phyloP scores from a whole-genome alignment of 2,329 filamentous ascomycete species.

The Aspergillus terreus region DNA sequence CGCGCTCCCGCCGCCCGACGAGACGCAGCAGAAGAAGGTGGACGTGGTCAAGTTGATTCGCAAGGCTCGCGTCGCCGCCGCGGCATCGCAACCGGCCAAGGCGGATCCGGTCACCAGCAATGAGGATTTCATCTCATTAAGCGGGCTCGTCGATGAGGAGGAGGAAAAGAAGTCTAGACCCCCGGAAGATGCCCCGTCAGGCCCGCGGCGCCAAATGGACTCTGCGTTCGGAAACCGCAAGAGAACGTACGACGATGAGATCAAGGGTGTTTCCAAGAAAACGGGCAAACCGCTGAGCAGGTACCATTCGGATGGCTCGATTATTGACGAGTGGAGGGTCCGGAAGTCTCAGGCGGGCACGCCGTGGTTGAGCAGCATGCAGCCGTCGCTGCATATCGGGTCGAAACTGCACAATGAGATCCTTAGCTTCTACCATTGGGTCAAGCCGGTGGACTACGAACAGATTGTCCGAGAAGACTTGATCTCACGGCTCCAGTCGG shows the following conservation, averaged over 20 bases:
- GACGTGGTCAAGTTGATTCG: conserved; percentile 90
- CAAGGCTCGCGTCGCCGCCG: conserved; percentile 70
- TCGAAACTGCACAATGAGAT: conserved; percentile 83
- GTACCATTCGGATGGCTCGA: conserved; percentile 48
- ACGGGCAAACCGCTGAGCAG: conserved; percentile 51
- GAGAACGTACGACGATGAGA: conserved; percentile 67
- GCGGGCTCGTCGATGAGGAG: conserved; percentile 59
- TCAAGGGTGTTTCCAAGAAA: conserved; percentile 56
- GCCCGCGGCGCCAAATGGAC: conserved; percentile 33
- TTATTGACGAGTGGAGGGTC: conserved; percentile 54
- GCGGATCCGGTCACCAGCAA: conserved; percentile 54
- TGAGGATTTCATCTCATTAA: conserved; percentile 89
- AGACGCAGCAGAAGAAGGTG: conserved; percentile 68
- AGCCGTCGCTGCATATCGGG: conserved; percentile 29
- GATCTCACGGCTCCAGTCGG: conserved; percentile 62
- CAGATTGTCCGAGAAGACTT: conserved; percentile 69
- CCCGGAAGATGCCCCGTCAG: conserved; percentile 37
- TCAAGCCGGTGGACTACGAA: conserved; percentile 74
- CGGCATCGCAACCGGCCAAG: conserved; percentile 44
- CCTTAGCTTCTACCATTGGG: conserved; percentile 80
- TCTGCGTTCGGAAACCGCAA: conserved; percentile 64
- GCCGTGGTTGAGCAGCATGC: conserved; percentile 57
- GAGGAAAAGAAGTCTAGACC: conserved; percentile 29
- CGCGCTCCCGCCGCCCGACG: conserved; percentile 74
- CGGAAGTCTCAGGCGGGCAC: conserved; percentile 40